Conservation (phyloP, 1,284 basidiomycete species). For the Cutaneotrichosporon sp. region DNA sequence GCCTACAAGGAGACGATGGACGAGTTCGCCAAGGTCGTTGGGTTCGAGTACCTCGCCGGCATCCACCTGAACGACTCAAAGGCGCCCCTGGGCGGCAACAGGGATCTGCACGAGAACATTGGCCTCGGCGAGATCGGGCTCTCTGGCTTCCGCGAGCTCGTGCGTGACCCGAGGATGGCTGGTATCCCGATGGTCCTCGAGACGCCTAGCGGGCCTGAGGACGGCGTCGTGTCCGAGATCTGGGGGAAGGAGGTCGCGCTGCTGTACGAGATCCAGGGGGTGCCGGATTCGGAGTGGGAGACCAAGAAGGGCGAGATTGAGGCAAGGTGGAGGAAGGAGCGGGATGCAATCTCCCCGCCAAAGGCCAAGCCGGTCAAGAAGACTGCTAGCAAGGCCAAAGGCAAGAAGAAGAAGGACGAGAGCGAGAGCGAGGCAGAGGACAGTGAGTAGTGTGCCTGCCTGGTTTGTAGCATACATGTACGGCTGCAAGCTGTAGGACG, state of each 20-base stretch:
- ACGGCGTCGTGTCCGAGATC: conserved; percentile 57
- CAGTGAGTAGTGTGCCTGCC: background rate
- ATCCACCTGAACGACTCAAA: conserved; percentile 88
- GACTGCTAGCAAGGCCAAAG: conserved; percentile 22
- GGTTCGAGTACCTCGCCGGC: conserved; percentile 69
- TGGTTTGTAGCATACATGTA: background rate
- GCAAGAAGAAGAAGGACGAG: conserved; percentile 30
- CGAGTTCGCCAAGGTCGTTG: conserved; percentile 68
- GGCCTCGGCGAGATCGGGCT: conserved; percentile 75
- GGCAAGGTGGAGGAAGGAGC: conserved; percentile 38
- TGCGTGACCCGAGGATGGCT: conserved; percentile 68
- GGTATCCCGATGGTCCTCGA: conserved; percentile 79
- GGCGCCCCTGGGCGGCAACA: conserved; percentile 63
- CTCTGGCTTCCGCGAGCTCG: conserved; percentile 64
- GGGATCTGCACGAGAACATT: conserved; percentile 81
- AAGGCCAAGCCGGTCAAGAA: conserved; percentile 39
- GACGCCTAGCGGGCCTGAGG: conserved; percentile 59
- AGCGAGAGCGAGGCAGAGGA: conserved; percentile 20
- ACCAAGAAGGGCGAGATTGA: conserved; percentile 36
- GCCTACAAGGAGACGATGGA: conserved; percentile 54
- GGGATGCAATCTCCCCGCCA: conserved; percentile 45
- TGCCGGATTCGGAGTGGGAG: conserved; percentile 46
- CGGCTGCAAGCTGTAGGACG: too few relatives aligned
- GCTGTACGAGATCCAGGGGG: conserved; percentile 49
- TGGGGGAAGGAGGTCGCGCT: conserved; percentile 71